Evolutionary conservation across 768 basidiomycete species (phyloP).

Genomic region (Pisolithus microcarpus): DNA sequence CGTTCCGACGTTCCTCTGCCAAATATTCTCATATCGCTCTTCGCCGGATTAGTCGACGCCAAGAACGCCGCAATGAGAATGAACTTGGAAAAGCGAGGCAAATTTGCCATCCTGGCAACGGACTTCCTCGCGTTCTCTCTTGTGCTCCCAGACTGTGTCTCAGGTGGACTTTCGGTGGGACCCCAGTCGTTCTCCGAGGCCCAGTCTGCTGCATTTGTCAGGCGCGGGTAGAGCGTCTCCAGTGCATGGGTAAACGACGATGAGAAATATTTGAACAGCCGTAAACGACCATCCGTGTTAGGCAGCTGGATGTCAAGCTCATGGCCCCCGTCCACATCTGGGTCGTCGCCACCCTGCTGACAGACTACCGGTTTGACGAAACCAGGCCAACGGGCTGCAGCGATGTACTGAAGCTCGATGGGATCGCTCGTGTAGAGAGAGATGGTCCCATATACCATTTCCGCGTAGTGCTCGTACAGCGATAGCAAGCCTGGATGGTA

Average conservation of each 20-base stretch:
- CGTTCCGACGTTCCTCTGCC: constrained; percentile 65
- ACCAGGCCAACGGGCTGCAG: constrained; percentile 74
- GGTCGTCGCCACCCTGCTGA: constrained; percentile 28
- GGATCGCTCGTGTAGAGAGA: constrained; percentile 60
- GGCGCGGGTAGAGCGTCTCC: constrained; percentile 62
- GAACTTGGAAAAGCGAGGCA: constrained; percentile 68
- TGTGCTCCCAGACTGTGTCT: constrained; percentile 1
- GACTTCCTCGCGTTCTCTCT: constrained; percentile 4
- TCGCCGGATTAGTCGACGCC: constrained; percentile 79
- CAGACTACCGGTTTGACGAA: constrained; percentile 65
- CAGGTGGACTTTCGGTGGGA: neutral
- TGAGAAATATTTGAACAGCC: constrained; percentile 56
- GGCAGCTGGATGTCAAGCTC: constrained; percentile 32
- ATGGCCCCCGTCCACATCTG: constrained; percentile 17
- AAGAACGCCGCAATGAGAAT: constrained; percentile 71
- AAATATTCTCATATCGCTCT: constrained; percentile 78
- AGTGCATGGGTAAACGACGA: constrained; percentile 55
- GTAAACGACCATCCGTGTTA: constrained; percentile 55
- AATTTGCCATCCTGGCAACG: constrained; percentile 24
- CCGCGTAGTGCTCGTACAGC: constrained; percentile 59
- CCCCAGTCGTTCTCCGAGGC: constrained; percentile 44
- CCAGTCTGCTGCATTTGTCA: constrained; percentile 61
- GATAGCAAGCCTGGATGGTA: constrained; percentile 52
- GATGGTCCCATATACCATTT: constrained; percentile 53
- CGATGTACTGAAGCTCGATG: constrained; percentile 66